These are phyloP conservation scores for Phytophthora rubi DNA, from an alignment of 352 stramenopile species.

Conservation along the genomic window DNA sequence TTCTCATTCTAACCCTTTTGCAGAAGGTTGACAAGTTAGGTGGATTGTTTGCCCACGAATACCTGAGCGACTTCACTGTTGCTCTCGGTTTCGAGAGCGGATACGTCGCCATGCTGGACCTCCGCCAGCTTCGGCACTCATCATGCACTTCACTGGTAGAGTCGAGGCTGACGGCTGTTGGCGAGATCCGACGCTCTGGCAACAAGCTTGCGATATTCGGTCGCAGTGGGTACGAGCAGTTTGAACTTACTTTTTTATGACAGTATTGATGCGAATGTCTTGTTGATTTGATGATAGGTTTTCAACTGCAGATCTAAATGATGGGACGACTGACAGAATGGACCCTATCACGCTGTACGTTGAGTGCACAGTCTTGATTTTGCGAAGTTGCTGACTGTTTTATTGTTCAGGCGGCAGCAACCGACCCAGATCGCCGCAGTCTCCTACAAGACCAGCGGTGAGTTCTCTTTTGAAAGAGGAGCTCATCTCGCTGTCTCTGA, in stretches of 20 bases:
- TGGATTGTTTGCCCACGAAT: constrained; percentile 79
- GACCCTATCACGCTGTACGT: constrained; percentile 49
- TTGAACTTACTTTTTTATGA: neutral
- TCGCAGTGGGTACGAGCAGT: constrained; percentile 55
- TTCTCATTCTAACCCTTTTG: neutral
- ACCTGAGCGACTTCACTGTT: constrained; percentile 55
- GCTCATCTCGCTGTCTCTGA: constrained; percentile 61
- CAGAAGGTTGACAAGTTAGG: constrained; percentile 54
- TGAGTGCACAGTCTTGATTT: too few relatives aligned
- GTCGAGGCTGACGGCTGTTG: constrained; percentile 48
- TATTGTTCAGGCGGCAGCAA: constrained; percentile 27
- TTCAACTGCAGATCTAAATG: constrained; percentile 37
- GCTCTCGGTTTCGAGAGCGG: constrained; percentile 74
- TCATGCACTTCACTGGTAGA: constrained; percentile 57
- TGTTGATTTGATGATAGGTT: constrained; percentile 37
- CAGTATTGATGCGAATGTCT: constrained; percentile 3
- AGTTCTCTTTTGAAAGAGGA: neutral
- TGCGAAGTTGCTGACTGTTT: neutral
- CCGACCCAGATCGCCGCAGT: constrained; percentile 20
- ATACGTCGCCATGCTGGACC: constrained; percentile 69
- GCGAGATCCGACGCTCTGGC: constrained; percentile 67
- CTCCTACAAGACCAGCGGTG: constrained; percentile 68
- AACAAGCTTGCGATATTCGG: constrained; percentile 71
- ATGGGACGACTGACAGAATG: constrained; percentile 20
- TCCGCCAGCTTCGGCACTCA: constrained; percentile 56